These are phyloP conservation scores for Aspergillus costaricaensis DNA, from an alignment of 2,329 filamentous ascomycete species.

Conservation along the genomic window DNA sequence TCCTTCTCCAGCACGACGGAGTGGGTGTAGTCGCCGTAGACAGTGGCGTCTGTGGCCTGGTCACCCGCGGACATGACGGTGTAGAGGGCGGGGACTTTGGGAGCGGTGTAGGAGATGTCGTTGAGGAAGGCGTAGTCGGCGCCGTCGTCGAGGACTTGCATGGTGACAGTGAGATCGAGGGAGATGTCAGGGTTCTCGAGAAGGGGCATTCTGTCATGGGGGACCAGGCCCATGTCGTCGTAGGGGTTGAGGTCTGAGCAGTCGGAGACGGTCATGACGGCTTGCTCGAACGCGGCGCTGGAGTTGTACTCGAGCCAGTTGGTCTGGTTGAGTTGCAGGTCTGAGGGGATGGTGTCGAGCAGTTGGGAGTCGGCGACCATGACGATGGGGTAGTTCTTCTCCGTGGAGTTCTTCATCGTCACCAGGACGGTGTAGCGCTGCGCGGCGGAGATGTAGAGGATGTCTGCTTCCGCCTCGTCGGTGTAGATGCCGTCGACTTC, in stretches of 20 bases:
- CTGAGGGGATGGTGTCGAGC: conserved; percentile 37
- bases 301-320: conserved; percentile 66
- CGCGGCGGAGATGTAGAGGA: conserved; percentile 67
- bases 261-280: conserved; percentile 27
- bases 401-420: conserved; percentile 64
- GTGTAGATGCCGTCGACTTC: conserved; percentile 74
- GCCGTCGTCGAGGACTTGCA: conserved; percentile 50
- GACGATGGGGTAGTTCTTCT: conserved; percentile 65
- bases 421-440: conserved; percentile 61
- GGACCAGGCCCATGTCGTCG: conserved; percentile 72
- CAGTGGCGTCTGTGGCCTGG: conserved; percentile 54
- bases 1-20: conserved; percentile 44
- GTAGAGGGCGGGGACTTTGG: conserved; percentile 31
- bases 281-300: conserved; percentile 44
- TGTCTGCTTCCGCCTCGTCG: conserved; percentile 59
- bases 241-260: conserved; percentile 61
- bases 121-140: conserved; percentile 40
- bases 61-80: conserved; percentile 29
- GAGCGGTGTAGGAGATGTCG: conserved; percentile 28
- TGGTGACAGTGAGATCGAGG: conserved; percentile 71
- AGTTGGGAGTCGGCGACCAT: conserved; percentile 33
- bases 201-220: conserved; percentile 65
- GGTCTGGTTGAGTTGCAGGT: conserved; percentile 46
- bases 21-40: conserved; percentile 69
- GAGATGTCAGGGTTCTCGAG: conserved; percentile 59